These are phyloP conservation scores for Boehmeria nivea DNA, from an alignment of 306 rosid genomes.

Conservation along the genomic window DNA sequence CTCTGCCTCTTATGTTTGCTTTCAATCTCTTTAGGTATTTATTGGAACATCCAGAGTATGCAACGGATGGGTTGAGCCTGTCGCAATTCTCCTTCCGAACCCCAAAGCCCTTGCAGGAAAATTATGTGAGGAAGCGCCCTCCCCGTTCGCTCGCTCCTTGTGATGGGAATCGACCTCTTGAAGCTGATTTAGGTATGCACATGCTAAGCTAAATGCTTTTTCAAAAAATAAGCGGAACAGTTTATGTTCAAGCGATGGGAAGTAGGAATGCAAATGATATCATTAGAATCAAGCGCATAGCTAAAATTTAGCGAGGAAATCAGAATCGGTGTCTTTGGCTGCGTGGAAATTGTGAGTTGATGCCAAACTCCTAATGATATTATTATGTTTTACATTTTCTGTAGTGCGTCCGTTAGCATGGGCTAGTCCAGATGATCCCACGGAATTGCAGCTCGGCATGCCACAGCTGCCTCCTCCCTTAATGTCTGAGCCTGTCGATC, in stretches of 20 bases:
- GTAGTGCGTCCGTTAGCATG: conserved; percentile 68
- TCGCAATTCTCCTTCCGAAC: conserved; percentile 71
- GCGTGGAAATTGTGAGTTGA: no score
- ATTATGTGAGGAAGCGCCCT: conserved; percentile 85
- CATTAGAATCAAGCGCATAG: no score
- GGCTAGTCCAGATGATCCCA: conserved; percentile 36
- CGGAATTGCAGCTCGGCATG: conserved; percentile 25
- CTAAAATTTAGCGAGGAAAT: background rate
- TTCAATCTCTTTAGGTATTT: conserved; percentile 48
- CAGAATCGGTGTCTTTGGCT: no score
- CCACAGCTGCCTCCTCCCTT: conserved; percentile 23
- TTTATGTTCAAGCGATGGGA: no score
- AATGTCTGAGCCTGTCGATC: conserved; percentile 32
- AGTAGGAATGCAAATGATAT: no score
- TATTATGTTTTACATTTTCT: background rate
- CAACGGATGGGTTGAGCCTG: conserved; percentile 46
- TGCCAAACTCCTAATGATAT: background rate
- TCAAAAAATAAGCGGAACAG: background rate
- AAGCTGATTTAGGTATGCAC: conserved; percentile 54
- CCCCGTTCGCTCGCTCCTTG: conserved; percentile 32
- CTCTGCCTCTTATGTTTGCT: conserved; percentile 14
- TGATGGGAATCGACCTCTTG: conserved; percentile 32
- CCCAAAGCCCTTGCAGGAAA: conserved; percentile 76
- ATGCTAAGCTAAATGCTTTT: background rate
- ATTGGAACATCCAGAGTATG: conserved; percentile 66